Evolutionary conservation across 148 eudicot species (phyloP).

Genomic region (Amaranthus palmeri): DNA sequence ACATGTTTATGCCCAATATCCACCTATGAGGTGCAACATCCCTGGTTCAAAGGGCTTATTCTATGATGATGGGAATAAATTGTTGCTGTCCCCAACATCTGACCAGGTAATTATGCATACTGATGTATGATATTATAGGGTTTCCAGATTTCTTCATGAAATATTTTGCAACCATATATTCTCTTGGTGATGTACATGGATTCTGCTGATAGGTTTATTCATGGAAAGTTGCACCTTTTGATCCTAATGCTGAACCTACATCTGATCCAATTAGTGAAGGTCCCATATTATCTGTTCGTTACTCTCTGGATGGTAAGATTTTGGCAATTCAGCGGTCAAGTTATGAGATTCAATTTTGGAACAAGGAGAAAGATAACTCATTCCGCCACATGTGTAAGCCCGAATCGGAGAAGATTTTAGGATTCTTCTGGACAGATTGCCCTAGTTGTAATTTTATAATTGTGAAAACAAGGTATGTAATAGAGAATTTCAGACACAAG

Average conservation of each 20-base stretch:
- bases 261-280: conserved; percentile 64
- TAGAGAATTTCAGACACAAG: not conserved
- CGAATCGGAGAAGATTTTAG: conserved; percentile 74
- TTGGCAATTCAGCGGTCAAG: conserved; percentile 77
- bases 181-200: not conserved
- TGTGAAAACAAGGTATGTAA: conserved; percentile 77
- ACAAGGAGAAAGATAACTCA: conserved; percentile 56
- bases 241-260: conserved; percentile 49
- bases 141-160: conserved; percentile 2
- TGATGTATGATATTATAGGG: not conserved
- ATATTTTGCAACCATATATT: not conserved
- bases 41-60: conserved; percentile 66
- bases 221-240: conserved; percentile 73
- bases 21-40: conserved; percentile 68
- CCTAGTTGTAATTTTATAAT: conserved; percentile 72
- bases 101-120: conserved; percentile 47
- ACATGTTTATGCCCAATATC: conserved; percentile 79
- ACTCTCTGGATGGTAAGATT: conserved; percentile 68
- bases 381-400: conserved; percentile 61
- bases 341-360: conserved; percentile 74
- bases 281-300: conserved; percentile 63
- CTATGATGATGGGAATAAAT: conserved; percentile 86
- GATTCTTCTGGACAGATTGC: conserved; percentile 97
- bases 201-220: conserved; percentile 50
- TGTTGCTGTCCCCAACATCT: conserved; percentile 61